Conservation (phyloP, 2,329 filamentous ascomycete genomes). For the Monosporascus sp. region DNA sequence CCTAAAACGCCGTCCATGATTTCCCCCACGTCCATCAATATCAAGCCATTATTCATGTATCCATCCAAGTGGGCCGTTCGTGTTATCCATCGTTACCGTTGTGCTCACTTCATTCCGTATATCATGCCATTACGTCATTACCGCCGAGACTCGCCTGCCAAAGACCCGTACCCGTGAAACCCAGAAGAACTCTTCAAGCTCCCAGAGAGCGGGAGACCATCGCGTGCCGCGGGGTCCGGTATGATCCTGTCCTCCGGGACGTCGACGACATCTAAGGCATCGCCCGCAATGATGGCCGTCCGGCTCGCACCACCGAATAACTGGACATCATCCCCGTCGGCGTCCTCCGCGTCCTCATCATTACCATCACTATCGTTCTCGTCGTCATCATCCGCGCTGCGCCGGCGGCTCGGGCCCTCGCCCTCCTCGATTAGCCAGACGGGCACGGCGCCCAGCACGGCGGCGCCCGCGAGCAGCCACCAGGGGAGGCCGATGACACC, state of each 20-base stretch:
- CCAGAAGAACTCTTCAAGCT: neutral
- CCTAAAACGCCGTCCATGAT: no score
- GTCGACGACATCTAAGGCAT: neutral
- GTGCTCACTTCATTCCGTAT: neutral
- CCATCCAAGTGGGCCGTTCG: no score
- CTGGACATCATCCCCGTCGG: conserved; percentile 12
- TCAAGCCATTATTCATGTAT: no score
- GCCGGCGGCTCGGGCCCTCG: conserved; percentile 52
- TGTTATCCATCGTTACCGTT: neutral
- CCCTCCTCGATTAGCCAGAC: conserved; percentile 71
- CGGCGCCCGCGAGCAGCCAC: conserved; percentile 67
- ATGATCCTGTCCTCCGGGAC: conserved; percentile 1
- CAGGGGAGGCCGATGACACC: conserved; percentile 77
- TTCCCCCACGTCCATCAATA: no score
- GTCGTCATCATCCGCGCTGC: conserved; percentile 20
- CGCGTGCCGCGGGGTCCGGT: neutral
- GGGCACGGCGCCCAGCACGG: conserved; percentile 62
- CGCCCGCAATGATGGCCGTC: conserved; percentile 5
- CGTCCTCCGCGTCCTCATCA: conserved; percentile 25
- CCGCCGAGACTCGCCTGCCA: neutral
- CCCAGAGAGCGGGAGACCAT: neutral
- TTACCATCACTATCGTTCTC: conserved; percentile 31
- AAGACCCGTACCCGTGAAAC: neutral
- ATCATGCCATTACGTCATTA: neutral
- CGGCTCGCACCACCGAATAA: neutral